Evolutionary conservation across 106 monocot genomes (phyloP).

Genomic region (Platanthera guangdongensis): DNA sequence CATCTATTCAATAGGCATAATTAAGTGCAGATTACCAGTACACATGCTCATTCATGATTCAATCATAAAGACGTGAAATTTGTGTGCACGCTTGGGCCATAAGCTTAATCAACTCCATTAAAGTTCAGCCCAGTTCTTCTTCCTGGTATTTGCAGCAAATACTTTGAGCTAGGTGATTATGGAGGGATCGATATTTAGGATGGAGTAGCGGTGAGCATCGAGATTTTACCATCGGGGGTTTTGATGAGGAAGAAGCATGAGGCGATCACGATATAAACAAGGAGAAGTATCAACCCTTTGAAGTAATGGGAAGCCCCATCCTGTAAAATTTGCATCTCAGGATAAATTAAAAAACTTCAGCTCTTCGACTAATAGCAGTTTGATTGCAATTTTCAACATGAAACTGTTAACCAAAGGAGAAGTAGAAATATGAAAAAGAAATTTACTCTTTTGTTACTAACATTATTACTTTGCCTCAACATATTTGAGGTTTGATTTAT

Average conservation of each 20-base stretch:
- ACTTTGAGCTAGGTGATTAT: background rate
- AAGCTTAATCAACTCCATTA: background rate
- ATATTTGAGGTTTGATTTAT: too few relatives aligned
- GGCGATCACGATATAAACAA: slow-evolving; percentile 36
- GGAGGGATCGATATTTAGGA: background rate
- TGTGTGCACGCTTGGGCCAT: background rate
- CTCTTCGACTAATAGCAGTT: background rate
- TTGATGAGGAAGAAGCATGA: slow-evolving; percentile 44
- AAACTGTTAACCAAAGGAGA: too few relatives aligned
- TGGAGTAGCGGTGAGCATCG: background rate
- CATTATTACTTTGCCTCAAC: too few relatives aligned
- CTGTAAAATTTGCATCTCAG: slow-evolving; percentile 11
- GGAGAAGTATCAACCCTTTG: slow-evolving; percentile 41
- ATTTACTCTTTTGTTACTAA: too few relatives aligned
- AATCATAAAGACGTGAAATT: background rate
- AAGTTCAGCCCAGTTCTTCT: background rate
- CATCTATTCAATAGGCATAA: too few relatives aligned
- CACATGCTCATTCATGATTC: too few relatives aligned
- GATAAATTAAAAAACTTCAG: background rate
- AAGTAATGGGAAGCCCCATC: slow-evolving; percentile 58
- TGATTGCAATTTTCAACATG: background rate
- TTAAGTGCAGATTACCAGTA: too few relatives aligned
- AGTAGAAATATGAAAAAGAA: too few relatives aligned
- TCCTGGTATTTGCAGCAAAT: background rate
- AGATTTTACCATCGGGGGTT: slow-evolving; percentile 6